Base-by-base conservation (phyloP, 768 basidiomycete genomes). In the Leccinum disarticulatum region DNA sequence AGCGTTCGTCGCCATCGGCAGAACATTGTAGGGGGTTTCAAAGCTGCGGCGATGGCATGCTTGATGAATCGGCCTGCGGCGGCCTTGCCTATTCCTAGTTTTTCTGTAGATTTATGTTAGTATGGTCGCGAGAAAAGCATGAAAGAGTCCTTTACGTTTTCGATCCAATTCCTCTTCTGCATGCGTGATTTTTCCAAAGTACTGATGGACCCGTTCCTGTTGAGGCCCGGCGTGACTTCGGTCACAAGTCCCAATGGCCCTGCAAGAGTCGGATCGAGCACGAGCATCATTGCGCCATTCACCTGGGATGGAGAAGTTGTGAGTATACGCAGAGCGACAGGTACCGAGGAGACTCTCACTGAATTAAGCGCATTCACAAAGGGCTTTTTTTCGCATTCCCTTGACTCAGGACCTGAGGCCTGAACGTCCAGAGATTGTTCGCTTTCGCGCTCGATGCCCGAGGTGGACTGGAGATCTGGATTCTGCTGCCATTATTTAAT, bases 171-270 rank as follows among this genome's bases (percentile, higher is more conserved):
- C n/a, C n/a, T 22, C 22, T 22, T 22, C 22, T 22, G 22, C 22
- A 22, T 22, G 22, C 22, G 22, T 22, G 22, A 22, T 22, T 22
- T 22, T 22, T 22, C 22, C 22, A 22, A 22, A 22, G 22, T 22
- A 22, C 22, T 22, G 22, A 22, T 22, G 22, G 22, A 22, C 22
- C 1, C 22, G 22, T 22, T 22, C 22, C 91, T 91, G 8, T 38
- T 8, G 30, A 30, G 1, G 30, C 7, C 28, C 28, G 28, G 74
- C 1, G 94, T 84, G 1, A 98, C 93, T 66, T 98, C 97, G 2
- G 93, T 95, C n/a, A 98, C 86, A 10, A 99, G 82, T 0, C 96
- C 94, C 41, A 98, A 79, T 0, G 96, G 95, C 0, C 0, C 96
- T 2, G 94, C 90, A 14, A 98, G 77, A 3, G 87, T 81, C 6